Conservation (phyloP, 257 asterid species). For the Petunia secreta region DNA sequence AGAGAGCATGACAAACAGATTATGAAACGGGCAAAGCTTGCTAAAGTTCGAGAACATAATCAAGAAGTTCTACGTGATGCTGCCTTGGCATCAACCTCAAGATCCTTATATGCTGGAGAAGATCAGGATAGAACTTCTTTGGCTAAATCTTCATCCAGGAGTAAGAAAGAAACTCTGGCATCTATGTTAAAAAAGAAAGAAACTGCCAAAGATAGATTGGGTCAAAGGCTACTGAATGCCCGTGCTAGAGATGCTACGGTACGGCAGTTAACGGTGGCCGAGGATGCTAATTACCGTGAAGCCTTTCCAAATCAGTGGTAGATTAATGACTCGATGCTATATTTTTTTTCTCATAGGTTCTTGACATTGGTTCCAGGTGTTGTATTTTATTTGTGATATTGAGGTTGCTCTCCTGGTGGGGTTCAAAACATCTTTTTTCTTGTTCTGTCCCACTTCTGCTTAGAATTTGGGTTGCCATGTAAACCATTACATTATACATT, state of each 20-base stretch:
- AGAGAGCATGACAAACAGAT: conserved; percentile 54
- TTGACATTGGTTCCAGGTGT: neutral
- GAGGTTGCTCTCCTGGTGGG: neutral
- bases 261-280: conserved; percentile 52
- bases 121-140: conserved; percentile 38
- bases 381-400: conserved; percentile 1
- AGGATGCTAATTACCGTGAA: conserved; percentile 68
- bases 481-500: neutral
- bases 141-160: conserved; percentile 38
- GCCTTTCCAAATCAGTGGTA: conserved; percentile 94
- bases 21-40: conserved; percentile 75
- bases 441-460: conserved; percentile 24
- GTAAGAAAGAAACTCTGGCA: conserved; percentile 67
- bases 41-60: conserved; percentile 77
- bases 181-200: conserved; percentile 86
- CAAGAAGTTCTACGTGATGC: conserved; percentile 73
- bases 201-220: conserved; percentile 67
- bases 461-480: neutral
- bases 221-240: conserved; percentile 58
- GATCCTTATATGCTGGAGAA: conserved; percentile 64
- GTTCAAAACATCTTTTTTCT: conserved; percentile 24
- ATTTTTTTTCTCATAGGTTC: neutral
- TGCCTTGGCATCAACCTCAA: conserved; percentile 78
- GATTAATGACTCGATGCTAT: conserved; percentile 22
- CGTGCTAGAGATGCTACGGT: conserved; percentile 58